phyloP scores from a whole-genome alignment of 2,329 filamentous ascomycete genomes.

The Diaporthe sp. region DNA sequence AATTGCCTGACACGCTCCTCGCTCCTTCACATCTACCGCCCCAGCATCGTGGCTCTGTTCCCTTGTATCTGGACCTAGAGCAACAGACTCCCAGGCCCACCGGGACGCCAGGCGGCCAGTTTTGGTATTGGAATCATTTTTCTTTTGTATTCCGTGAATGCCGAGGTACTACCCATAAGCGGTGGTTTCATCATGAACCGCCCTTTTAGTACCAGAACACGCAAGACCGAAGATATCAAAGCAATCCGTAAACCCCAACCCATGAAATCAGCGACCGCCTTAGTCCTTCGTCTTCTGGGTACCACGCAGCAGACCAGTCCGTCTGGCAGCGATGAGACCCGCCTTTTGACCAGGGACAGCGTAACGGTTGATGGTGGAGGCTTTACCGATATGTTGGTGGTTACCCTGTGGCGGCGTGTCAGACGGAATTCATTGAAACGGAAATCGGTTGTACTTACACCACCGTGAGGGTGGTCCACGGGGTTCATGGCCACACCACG shows the following conservation, averaged over 20 bases:
- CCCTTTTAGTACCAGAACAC: slow-evolving; percentile 52
- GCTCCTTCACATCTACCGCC: slow-evolving; percentile 21
- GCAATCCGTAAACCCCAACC: slow-evolving; percentile 78
- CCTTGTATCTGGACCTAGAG: neutral
- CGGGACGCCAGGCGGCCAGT: slow-evolving; percentile 26
- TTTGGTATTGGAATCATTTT: slow-evolving; percentile 49
- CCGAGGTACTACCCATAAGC: slow-evolving; percentile 48
- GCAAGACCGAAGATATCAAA: slow-evolving; percentile 62
- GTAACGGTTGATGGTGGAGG: slow-evolving; percentile 98
- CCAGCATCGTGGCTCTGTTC: slow-evolving; percentile 13
- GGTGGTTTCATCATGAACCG: slow-evolving; percentile 41
- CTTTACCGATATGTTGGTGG: slow-evolving; percentile 99
- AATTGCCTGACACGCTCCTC: slow-evolving; percentile 34
- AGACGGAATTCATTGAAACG: slow-evolving; percentile 49
- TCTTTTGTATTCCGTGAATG: slow-evolving; percentile 63
- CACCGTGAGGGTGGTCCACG: slow-evolving; percentile 98
- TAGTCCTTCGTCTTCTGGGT: slow-evolving; percentile 99
- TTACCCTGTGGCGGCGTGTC: slow-evolving; percentile 79
- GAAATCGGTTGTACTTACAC: slow-evolving; percentile 67
- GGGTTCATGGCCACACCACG: slow-evolving; percentile 99
- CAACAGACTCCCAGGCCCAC: neutral
- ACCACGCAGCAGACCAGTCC: slow-evolving; percentile 99
- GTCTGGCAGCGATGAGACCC: slow-evolving; percentile 99
- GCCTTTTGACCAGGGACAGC: slow-evolving; percentile 99
- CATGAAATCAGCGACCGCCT: slow-evolving; percentile 70